Percentiles rank a stretch among this genome's conserved stretches.
Conservation (phyloP, 495 filamentous ascomycete species). For the Aspergillus nidulans region DNA sequence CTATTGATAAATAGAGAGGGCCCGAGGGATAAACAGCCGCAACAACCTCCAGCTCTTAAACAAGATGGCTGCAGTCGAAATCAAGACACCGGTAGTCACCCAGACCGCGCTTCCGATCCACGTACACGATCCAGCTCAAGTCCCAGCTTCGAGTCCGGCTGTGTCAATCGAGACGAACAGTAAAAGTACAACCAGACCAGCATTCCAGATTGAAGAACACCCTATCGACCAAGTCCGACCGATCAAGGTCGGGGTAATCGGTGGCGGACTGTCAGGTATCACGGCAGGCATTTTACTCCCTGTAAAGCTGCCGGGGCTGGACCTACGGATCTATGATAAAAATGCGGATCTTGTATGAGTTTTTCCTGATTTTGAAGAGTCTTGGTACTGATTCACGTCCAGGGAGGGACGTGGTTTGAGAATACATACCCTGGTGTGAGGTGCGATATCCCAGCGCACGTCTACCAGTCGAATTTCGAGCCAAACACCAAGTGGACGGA, state of each 20-base stretch:
- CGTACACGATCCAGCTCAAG: not conserved
- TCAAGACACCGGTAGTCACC: constrained; percentile 2
- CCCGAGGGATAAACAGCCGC: not conserved
- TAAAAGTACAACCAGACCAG: not conserved
- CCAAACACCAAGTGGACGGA: constrained; percentile 64
- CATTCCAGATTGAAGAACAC: constrained; percentile 38
- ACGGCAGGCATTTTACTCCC: constrained; percentile 47
- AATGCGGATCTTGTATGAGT: constrained; percentile 48
- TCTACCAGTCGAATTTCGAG: constrained; percentile 62
- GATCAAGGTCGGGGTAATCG: constrained; percentile 50
- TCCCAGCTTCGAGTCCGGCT: not conserved
- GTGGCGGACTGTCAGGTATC: constrained; percentile 49
- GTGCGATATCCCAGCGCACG: constrained; percentile 68
- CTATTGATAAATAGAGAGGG: constrained; percentile 2
- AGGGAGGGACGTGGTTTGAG: constrained; percentile 34
- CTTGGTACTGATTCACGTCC: too few species aligned
- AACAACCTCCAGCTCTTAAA: not conserved
- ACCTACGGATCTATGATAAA: constrained; percentile 53
- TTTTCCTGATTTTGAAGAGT: not conserved
- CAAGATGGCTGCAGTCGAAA: constrained; percentile 6
- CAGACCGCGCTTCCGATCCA: constrained; percentile 2
- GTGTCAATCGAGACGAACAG: not conserved
- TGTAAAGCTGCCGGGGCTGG: constrained; percentile 45
- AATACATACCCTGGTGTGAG: constrained; percentile 57
- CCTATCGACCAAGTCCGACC: constrained; percentile 36